Evolutionary conservation across 805 yeast species (phyloP), one percentile per base, ranked within the genome.

Genomic region (Schizosaccharomyces cryophilus): DNA sequence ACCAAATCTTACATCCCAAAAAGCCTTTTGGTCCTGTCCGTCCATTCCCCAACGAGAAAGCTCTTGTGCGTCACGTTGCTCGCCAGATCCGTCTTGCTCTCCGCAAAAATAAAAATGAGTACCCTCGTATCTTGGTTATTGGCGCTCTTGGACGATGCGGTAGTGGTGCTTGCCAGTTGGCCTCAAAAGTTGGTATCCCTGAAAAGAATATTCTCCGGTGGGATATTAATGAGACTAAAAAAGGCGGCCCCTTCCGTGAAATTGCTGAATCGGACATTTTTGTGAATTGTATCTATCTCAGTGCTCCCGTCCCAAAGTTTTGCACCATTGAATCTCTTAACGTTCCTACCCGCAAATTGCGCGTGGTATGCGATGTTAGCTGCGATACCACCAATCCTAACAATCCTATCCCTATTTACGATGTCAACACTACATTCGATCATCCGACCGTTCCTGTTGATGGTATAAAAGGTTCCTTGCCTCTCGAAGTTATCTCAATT

Each of bases 111-210:
- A 56, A 31, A 6, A 47, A 42, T n/a, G 26, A 58, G 30, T 59
- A 40, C 7, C 98, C 97, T 65, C 84, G 77, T 42, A 87, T 84
- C 42, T 77, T 93, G 65, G 83, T 93, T 62, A 93, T 93, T 70
- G 99, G 99, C 70, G 98, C 98, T 31, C 78, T 89, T 63, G 99
- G 99, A 65, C 85, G 99, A 77, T 93, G 97, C 75, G 99, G 99
- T 61, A 82, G 95, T 13, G 99, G 99, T 71, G 97, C 99, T 42
- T 76, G 87, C 67, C 94, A 85, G 65, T 77, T 89, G 62, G 80
- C 87, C 73, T 78, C 76, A 64, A 84, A 84, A 74, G 83, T 78
- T 62, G 99, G 99, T 63, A 74, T 93, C 62, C 95, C 97, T 61
- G 93, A 86, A 55, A 79, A 75, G 62, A 84, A 87, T 73, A 81